phyloP scores from a whole-genome alignment of 1,284 basidiomycete species.

The Phenoliferia sp. region DNA sequence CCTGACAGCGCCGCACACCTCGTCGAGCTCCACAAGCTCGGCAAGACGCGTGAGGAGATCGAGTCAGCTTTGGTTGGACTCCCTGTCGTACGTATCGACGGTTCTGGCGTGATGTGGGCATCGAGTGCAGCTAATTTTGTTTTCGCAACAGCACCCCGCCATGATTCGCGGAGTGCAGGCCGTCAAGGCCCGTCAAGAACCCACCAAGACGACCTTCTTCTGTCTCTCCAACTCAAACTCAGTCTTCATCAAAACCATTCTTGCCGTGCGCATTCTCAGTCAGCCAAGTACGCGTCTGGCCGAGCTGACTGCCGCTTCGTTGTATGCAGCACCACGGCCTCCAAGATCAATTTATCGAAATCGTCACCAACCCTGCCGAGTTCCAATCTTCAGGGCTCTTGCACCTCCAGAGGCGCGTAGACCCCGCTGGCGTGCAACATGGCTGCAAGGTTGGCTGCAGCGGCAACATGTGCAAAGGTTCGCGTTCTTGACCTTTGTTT shows the following conservation, averaged over 20 bases:
- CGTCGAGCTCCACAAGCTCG: slow-evolving; percentile 60
- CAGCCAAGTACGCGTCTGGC: neutral
- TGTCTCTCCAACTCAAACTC: slow-evolving; percentile 92
- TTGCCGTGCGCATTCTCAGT: slow-evolving; percentile 47
- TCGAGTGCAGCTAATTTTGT: neutral
- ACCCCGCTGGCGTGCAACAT: slow-evolving; percentile 65
- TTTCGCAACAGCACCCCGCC: slow-evolving; percentile 74
- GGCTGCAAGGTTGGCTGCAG: slow-evolving; percentile 81
- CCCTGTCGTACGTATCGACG: slow-evolving; percentile 66
- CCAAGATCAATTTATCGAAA: slow-evolving; percentile 67
- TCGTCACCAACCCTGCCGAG: slow-evolving; percentile 88
- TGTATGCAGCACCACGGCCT: slow-evolving; percentile 63
- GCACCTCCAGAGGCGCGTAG: slow-evolving; percentile 66
- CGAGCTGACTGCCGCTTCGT: neutral
- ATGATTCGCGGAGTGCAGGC: slow-evolving; percentile 82
- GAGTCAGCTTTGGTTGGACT: slow-evolving; percentile 69
- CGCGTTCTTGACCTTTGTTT: neutral
- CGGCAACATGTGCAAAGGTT: slow-evolving; percentile 97
- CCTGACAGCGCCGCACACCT: slow-evolving; percentile 34
- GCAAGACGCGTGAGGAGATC: slow-evolving; percentile 68
- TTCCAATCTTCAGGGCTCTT: slow-evolving; percentile 72
- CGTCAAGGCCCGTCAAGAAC: slow-evolving; percentile 57
- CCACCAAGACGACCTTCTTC: slow-evolving; percentile 71
- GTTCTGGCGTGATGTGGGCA: neutral
- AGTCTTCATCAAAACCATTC: slow-evolving; percentile 84